These are phyloP conservation scores for Ammopiptanthus mongolicus DNA, from an alignment of 306 rosid genomes.

Conservation along the genomic window DNA sequence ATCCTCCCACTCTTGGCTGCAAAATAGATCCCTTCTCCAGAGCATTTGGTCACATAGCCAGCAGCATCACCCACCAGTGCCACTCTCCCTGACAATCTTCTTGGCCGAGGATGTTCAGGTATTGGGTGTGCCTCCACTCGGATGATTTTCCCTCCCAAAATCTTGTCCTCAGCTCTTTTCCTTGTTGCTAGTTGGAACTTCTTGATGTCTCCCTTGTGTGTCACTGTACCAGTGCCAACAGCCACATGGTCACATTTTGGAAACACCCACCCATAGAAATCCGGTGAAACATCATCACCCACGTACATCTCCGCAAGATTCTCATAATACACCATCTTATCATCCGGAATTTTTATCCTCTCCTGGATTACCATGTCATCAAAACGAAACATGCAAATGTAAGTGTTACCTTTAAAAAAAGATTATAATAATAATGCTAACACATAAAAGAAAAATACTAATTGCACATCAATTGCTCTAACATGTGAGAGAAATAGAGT, in stretches of 20 bases:
- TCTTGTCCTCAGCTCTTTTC: conserved; percentile 93
- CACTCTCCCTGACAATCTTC: conserved; percentile 68
- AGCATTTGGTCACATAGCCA: conserved; percentile 94
- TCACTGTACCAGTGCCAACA: conserved; percentile 95
- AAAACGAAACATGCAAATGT: not conserved
- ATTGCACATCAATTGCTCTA: not conserved
- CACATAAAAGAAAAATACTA: not conserved
- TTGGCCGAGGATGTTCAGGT: conserved; percentile 95
- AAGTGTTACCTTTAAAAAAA: not conserved
- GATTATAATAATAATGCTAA: not conserved
- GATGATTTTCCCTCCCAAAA: conserved; percentile 78
- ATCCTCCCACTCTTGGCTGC: conserved; percentile 98
- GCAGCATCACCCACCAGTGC: conserved; percentile 97
- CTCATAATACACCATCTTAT: conserved; percentile 90
- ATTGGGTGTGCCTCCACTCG: conserved; percentile 98
- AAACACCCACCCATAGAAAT: conserved; percentile 97
- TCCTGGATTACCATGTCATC: conserved; percentile 47
- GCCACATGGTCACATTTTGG: conserved; percentile 98
- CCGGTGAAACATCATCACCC: conserved; percentile 96
- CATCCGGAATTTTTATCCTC: conserved; percentile 86
- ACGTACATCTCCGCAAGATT: conserved; percentile 94
- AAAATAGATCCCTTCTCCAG: conserved; percentile 94
- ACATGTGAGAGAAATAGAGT: not conserved
- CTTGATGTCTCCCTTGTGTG: conserved; percentile 98
- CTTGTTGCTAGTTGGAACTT: conserved; percentile 96